Conservation (phyloP, 1,139 yeast genomes). For the Candida albicans region DNA sequence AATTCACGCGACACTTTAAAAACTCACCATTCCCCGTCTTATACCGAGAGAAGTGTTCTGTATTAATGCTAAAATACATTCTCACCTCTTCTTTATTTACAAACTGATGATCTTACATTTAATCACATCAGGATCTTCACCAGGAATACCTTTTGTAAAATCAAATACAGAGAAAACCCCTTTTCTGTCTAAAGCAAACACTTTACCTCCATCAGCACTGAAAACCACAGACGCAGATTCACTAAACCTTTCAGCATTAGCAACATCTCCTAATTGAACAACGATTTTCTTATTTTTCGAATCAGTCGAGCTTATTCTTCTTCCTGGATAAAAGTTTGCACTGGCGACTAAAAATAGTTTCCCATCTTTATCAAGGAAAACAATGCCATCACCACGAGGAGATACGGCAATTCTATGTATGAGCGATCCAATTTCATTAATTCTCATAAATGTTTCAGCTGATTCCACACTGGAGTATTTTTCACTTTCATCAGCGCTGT, state of each 20-base stretch:
- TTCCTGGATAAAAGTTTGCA: conserved; percentile 46
- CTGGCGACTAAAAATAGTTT: conserved; percentile 67
- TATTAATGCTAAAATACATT: neutral
- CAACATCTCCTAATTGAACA: conserved; percentile 73
- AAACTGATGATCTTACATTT: conserved; percentile 61
- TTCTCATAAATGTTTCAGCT: conserved; percentile 39
- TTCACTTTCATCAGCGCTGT: conserved; percentile 20
- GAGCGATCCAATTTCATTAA: conserved; percentile 80
- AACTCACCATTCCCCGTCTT: no score
- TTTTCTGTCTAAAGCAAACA: conserved; percentile 75
- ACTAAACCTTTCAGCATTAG: conserved; percentile 64
- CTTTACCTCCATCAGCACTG: conserved; percentile 77
- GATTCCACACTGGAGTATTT: conserved; percentile 28
- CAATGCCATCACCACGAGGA: conserved; percentile 85
- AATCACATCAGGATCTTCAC: conserved; percentile 72
- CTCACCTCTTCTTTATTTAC: neutral
- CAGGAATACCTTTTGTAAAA: conserved; percentile 82
- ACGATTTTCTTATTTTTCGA: conserved; percentile 47
- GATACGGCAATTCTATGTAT: conserved; percentile 75
- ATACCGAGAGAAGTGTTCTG: neutral
- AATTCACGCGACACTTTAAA: no score
- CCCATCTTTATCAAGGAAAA: conserved; percentile 78
- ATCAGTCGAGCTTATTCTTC: conserved; percentile 27
- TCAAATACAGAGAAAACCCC: conserved; percentile 79
- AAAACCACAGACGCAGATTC: conserved; percentile 78